Evolutionary conservation across 768 basidiomycete genomes (phyloP).

Genomic region (Boletus barrowsii): DNA sequence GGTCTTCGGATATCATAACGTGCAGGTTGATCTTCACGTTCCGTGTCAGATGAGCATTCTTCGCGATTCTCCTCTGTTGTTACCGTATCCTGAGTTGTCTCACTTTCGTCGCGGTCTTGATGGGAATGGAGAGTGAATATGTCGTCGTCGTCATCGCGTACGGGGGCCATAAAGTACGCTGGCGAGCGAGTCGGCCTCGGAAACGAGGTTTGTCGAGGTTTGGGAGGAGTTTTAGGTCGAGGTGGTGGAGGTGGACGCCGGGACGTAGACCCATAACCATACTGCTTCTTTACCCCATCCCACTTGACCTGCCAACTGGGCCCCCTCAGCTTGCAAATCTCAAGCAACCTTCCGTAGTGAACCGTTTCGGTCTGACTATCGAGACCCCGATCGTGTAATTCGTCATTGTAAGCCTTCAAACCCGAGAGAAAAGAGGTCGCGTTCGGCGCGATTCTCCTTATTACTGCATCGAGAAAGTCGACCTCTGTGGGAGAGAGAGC

Average conservation of each 20-base stretch:
- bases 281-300: constrained; percentile 61
- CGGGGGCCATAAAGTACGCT: constrained; percentile 23
- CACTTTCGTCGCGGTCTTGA: constrained; percentile 34
- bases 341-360: constrained; percentile 79
- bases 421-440: constrained; percentile 77
- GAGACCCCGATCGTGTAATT: constrained; percentile 70
- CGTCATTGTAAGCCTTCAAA: constrained; percentile 84
- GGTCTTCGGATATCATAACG: constrained; percentile 1
- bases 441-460: constrained; percentile 59
- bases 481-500: constrained; percentile 55
- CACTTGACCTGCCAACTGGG: constrained; percentile 82
- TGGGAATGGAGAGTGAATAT: constrained; percentile 44
- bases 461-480: constrained; percentile 71
- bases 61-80: constrained; percentile 12
- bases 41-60: constrained; percentile 16
- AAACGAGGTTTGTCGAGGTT: constrained; percentile 13
- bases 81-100: constrained; percentile 17
- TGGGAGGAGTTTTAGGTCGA: constrained; percentile 17
- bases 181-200: constrained; percentile 23
- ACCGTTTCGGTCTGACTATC: constrained; percentile 74
- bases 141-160: constrained; percentile 38
- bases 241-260: constrained; percentile 7
- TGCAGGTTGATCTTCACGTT: constrained; percentile 19
- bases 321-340: constrained; percentile 79
- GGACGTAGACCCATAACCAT: constrained; percentile 36